phyloP scores from a whole-genome alignment of 768 basidiomycete species.

The Auricularia heimuer region DNA sequence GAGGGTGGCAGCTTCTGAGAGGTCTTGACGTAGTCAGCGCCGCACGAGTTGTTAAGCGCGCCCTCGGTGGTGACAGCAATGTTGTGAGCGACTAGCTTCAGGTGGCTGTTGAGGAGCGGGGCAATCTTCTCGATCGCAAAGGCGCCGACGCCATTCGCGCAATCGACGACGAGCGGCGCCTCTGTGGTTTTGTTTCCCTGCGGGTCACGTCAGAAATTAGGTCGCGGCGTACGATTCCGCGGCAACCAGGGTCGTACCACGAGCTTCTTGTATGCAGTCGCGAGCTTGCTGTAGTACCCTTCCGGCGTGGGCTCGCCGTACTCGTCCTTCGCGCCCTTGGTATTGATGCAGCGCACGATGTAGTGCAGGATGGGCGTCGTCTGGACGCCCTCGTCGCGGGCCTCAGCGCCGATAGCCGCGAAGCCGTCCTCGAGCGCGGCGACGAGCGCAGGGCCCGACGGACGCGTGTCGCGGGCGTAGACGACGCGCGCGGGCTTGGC shows the following conservation, averaged over 20 bases:
- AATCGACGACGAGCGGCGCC: constrained; percentile 73
- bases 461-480: constrained; percentile 89
- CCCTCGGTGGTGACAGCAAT: constrained; percentile 53
- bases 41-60: constrained; percentile 77
- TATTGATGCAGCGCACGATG: constrained; percentile 83
- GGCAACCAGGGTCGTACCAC: constrained; percentile 45
- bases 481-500: constrained; percentile 72
- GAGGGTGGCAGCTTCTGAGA: constrained; percentile 78
- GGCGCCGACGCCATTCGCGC: constrained; percentile 97
- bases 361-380: constrained; percentile 97
- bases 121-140: constrained; percentile 53
- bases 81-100: constrained; percentile 64
- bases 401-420: constrained; percentile 55
- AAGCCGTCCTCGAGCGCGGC: constrained; percentile 77
- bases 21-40: constrained; percentile 97
- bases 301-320: constrained; percentile 75
- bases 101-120: constrained; percentile 44
- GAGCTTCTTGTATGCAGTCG: constrained; percentile 73
- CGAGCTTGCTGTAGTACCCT: constrained; percentile 78
- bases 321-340: constrained; percentile 62
- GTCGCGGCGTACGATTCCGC: background rate
- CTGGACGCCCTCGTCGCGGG: constrained; percentile 69
- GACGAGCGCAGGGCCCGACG: constrained; percentile 70
- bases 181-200: constrained; percentile 51
- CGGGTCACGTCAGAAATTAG: constrained; percentile 3